phyloP scores from a whole-genome alignment of 108 stramenopile species.

The Cyclotella distinguenda region DNA sequence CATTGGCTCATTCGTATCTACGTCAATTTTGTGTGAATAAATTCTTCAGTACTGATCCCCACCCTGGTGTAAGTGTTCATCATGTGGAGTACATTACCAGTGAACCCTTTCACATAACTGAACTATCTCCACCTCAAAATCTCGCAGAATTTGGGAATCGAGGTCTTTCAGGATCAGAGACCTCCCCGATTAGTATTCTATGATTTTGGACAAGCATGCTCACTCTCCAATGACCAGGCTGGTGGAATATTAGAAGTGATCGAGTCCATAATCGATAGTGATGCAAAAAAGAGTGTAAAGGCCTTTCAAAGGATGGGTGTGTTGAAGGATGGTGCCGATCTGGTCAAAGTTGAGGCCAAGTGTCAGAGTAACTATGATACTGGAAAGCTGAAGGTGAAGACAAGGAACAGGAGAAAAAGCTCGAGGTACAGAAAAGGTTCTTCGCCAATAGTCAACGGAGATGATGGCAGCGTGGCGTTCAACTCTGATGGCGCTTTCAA shows the following conservation, averaged over 20 bases:
- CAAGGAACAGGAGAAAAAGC: slow-evolving; percentile 34
- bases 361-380: slow-evolving; percentile 78
- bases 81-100: too few relatives aligned
- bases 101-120: too few relatives aligned
- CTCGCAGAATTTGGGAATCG: slow-evolving; percentile 82
- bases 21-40: slow-evolving; percentile 76
- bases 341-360: slow-evolving; percentile 65
- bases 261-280: slow-evolving; percentile 79
- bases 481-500: slow-evolving; percentile 18
- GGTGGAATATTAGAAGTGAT: slow-evolving; percentile 81
- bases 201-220: slow-evolving; percentile 87
- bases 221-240: slow-evolving; percentile 61
- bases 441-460: slow-evolving; percentile 6
- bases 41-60: slow-evolving; percentile 88
- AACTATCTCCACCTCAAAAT: too few relatives aligned
- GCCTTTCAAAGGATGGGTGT: slow-evolving; percentile 85
- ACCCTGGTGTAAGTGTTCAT: too few relatives aligned
- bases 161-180: slow-evolving; percentile 49
- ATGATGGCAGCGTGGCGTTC: slow-evolving; percentile 4
- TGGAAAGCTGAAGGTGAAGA: slow-evolving; percentile 62
- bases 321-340: slow-evolving; percentile 68
- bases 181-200: slow-evolving; percentile 75
- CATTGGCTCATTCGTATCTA: slow-evolving; percentile 74
- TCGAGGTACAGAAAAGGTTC: slow-evolving; percentile 16
- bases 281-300: slow-evolving; percentile 67